A percentile compares a stretch with the other conserved stretches of the same genome.
phyloP scores from a whole-genome alignment of 2,329 filamentous ascomycete species.

The Fusarium palustre region DNA sequence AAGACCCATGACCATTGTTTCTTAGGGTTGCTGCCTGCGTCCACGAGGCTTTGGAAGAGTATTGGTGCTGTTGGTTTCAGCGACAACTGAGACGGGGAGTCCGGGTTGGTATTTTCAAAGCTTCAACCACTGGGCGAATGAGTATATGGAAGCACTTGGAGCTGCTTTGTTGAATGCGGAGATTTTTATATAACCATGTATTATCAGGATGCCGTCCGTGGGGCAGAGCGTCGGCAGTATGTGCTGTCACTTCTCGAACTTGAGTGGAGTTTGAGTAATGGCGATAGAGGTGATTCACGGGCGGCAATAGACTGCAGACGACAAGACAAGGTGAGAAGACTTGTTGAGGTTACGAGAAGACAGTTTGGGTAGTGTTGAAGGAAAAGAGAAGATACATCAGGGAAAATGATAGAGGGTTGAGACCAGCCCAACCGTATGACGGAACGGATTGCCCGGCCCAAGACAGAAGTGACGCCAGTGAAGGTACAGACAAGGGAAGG shows the following conservation, averaged over 20 bases:
- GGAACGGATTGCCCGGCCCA: constrained; percentile 36
- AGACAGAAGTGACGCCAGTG: constrained; percentile 34
- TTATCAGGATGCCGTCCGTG: constrained; percentile 16
- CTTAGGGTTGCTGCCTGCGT: constrained; percentile 28
- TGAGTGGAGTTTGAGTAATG: constrained; percentile 18
- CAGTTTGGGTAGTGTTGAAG: constrained; percentile 8
- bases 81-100: not conserved
- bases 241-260: constrained; percentile 18
- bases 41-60: constrained; percentile 2
- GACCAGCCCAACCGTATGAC: constrained; percentile 10
- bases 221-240: constrained; percentile 8
- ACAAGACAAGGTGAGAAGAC: not conserved
- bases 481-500: constrained; percentile 28
- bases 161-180: constrained; percentile 35
- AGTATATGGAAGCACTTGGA: constrained; percentile 6
- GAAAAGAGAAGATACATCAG: constrained; percentile 17
- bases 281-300: constrained; percentile 14
- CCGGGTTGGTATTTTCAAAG: constrained; percentile 4
- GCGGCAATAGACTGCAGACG: constrained; percentile 1
- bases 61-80: not conserved
- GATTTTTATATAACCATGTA: constrained; percentile 26
- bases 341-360: not conserved
- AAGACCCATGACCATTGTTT: constrained; percentile 51
- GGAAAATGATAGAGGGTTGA: constrained; percentile 4
- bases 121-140: constrained; percentile 1